Evolutionary conservation across 2,329 filamentous ascomycete genomes (phyloP).

Genomic region (Colletotrichum sp.): DNA sequence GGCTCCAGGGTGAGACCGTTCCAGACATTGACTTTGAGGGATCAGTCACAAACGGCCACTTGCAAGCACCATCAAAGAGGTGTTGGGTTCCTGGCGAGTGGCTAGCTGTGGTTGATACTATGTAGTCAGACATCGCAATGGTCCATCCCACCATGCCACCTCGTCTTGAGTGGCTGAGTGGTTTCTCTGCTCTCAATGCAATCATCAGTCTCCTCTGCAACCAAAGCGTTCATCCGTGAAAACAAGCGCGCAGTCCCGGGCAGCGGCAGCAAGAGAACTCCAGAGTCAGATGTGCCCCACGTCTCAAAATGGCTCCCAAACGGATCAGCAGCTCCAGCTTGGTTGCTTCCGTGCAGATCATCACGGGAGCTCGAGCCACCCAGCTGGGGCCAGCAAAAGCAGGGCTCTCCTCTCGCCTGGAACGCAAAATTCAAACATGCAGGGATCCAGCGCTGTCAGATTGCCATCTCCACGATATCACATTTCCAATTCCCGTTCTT

Average conservation of each 20-base stretch:
- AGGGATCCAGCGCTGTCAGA: background rate
- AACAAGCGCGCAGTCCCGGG: background rate
- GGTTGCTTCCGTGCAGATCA: constrained; percentile 16
- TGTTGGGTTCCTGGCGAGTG: background rate
- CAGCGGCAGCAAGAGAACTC: background rate
- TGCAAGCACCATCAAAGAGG: background rate
- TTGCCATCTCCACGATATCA: constrained; percentile 1
- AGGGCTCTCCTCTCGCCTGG: background rate
- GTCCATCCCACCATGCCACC: background rate
- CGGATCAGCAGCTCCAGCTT: constrained; percentile 8
- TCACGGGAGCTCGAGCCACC: constrained; percentile 15
- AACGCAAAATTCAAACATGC: background rate
- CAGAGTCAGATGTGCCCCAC: background rate
- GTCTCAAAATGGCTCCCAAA: background rate
- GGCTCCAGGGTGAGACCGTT: background rate
- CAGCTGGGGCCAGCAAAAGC: background rate
- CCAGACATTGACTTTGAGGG: background rate
- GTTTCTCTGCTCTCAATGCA: background rate
- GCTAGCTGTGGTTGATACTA: background rate
- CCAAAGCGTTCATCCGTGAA: background rate
- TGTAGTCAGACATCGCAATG: background rate
- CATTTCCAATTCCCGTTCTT: constrained; percentile 6
- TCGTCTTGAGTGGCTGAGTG: background rate
- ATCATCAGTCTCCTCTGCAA: background rate
- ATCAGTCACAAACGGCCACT: background rate